Evolutionary conservation across 805 yeast genomes (phyloP).

Genomic region (Diddensiella santjacobensis): DNA sequence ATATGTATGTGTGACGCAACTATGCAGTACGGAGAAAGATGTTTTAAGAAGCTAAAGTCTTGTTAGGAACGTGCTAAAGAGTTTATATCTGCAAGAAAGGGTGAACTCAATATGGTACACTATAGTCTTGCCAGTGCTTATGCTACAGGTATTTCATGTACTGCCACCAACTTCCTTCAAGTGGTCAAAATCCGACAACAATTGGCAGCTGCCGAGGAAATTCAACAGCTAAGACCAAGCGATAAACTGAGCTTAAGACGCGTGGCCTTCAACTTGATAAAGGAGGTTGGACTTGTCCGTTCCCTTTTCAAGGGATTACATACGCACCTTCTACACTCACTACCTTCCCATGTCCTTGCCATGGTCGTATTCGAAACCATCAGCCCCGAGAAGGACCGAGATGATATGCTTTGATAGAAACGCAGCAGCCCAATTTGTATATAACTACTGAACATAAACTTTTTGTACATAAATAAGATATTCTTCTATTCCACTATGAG

Average conservation of each 20-base stretch:
- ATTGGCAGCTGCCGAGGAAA: slow-evolving; percentile 39
- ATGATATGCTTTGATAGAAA: not conserved
- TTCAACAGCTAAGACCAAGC: slow-evolving; percentile 35
- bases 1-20: slow-evolving; percentile 21
- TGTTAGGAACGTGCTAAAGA: slow-evolving; percentile 13
- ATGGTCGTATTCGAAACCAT: slow-evolving; percentile 40
- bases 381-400: slow-evolving; percentile 31
- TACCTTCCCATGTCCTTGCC: slow-evolving; percentile 39
- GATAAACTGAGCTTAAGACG: slow-evolving; percentile 33
- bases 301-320: slow-evolving; percentile 38
- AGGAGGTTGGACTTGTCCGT: slow-evolving; percentile 35
- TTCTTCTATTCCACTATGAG: not conserved
- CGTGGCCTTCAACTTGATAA: slow-evolving; percentile 35
- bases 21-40: not conserved
- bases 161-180: slow-evolving; percentile 38
- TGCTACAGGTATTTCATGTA: slow-evolving; percentile 36
- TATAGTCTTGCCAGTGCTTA: slow-evolving; percentile 35
- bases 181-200: slow-evolving; percentile 44
- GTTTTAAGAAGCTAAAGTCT: not conserved
- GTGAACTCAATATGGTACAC: slow-evolving; percentile 23
- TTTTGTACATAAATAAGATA: not conserved
- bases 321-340: slow-evolving; percentile 35
- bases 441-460: not conserved
- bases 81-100: not conserved
- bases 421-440: too few relatives aligned